Percentiles rank a stretch among this genome's conserved stretches.
Conservation (phyloP, 2,329 filamentous ascomycete species). For the Aureobasidium uvarum region DNA sequence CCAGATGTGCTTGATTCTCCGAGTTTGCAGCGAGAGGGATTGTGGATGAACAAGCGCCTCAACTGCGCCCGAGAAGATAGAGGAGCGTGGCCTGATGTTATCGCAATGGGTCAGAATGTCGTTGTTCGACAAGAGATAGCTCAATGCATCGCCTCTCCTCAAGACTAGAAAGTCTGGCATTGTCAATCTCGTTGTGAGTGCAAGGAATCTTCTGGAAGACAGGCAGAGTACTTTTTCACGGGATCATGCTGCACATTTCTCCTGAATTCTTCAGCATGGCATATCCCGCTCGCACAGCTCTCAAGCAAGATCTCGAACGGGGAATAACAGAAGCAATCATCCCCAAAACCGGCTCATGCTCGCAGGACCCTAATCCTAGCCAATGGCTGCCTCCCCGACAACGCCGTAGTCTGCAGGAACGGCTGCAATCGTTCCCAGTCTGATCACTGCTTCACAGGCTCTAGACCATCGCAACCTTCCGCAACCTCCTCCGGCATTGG, state of each 20-base stretch:
- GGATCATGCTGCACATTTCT: neutral
- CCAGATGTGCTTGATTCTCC: neutral
- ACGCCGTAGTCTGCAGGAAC: neutral
- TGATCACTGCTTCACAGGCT: neutral
- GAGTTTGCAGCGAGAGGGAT: neutral
- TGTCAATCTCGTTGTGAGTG: neutral
- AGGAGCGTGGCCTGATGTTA: neutral
- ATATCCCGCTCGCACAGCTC: neutral
- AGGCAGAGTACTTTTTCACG: neutral
- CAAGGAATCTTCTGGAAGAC: neutral
- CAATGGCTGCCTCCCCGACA: neutral
- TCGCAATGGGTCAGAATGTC: neutral
- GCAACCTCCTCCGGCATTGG: neutral
- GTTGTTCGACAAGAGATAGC: neutral
- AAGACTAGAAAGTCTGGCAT: neutral
- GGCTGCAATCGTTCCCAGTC: neutral
- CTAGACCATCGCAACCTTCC: neutral
- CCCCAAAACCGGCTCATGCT: neutral
- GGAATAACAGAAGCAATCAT: neutral
- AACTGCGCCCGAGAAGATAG: no score
- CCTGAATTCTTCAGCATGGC: neutral
- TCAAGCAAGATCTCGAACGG: neutral
- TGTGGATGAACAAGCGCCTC: neutral
- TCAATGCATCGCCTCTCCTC: neutral
- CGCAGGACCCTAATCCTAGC: neutral